These are phyloP conservation scores for Sphagnum magellanicum DNA, from an alignment of 228 moss, liverwort and hornwort genomes.

Conservation along the genomic window DNA sequence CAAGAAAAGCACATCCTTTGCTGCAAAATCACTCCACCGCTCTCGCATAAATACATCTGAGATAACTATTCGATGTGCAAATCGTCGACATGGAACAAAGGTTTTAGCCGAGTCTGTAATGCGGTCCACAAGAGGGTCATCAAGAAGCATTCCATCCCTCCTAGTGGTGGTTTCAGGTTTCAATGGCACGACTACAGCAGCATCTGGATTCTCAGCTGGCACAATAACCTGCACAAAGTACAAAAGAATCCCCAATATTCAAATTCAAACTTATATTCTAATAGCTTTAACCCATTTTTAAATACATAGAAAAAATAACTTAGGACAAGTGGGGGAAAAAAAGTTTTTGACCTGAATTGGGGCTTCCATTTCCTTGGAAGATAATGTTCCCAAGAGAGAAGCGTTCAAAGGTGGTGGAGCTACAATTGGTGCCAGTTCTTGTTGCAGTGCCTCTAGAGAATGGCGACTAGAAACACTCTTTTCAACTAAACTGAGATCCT, in stretches of 20 bases:
- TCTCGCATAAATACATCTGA: constrained; percentile 45
- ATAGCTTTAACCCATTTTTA: no score
- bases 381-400: no score
- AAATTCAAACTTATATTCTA: no score
- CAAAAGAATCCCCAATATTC: no score
- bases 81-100: constrained; percentile 16
- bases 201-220: constrained; percentile 1
- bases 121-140: constrained; percentile 13
- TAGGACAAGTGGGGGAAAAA: no score
- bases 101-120: constrained; percentile 3
- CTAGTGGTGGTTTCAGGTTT: constrained; percentile 14
- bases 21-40: constrained; percentile 53
- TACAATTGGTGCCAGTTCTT: background rate
- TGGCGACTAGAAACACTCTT: background rate
- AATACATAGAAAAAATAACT: no score
- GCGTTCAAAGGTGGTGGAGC: background rate
- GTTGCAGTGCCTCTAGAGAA: background rate
- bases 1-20: constrained; percentile 46
- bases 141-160: constrained; percentile 42
- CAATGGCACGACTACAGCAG: background rate
- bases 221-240: background rate
- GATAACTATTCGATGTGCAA: constrained; percentile 37
- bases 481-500: constrained; percentile 25
- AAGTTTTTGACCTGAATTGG: no score
- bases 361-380: no score